Percentiles rank a stretch among this genome's conserved stretches.
Evolutionary conservation across 2,329 filamentous ascomycete species (phyloP).

Genomic region (Cadophora sp.): DNA sequence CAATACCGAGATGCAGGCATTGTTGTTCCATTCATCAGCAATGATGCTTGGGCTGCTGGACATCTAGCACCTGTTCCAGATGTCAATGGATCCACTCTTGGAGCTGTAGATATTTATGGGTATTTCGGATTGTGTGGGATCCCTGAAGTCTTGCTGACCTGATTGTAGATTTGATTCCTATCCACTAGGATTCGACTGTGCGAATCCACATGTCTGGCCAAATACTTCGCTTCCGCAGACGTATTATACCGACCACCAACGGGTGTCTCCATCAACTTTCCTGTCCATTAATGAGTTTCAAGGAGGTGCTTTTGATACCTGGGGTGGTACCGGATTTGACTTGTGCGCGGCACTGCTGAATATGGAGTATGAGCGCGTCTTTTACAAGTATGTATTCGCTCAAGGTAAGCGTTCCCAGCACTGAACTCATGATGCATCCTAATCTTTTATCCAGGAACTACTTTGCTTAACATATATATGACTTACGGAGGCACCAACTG

Average conservation of each 20-base stretch:
- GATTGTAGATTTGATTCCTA: slow-evolving; percentile 43
- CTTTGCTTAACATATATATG: slow-evolving; percentile 77
- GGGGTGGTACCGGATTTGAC: slow-evolving; percentile 65
- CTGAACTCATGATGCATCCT: neutral
- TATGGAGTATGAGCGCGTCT: slow-evolving; percentile 67
- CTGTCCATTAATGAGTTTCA: slow-evolving; percentile 68
- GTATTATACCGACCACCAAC: slow-evolving; percentile 57
- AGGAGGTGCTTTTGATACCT: slow-evolving; percentile 54
- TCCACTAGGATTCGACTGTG: slow-evolving; percentile 35
- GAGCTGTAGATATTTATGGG: slow-evolving; percentile 37
- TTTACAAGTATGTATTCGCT: neutral
- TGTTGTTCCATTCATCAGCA: slow-evolving; percentile 74
- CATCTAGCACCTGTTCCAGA: slow-evolving; percentile 25
- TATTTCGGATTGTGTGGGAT: slow-evolving; percentile 29
- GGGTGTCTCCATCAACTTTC: slow-evolving; percentile 67
- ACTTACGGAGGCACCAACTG: slow-evolving; percentile 81
- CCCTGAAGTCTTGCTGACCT: neutral
- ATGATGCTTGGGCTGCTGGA: slow-evolving; percentile 58
- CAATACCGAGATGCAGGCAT: slow-evolving; percentile 60
- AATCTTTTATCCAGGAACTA: slow-evolving; percentile 63
- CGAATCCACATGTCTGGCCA: slow-evolving; percentile 15
- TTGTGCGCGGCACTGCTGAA: slow-evolving; percentile 69
- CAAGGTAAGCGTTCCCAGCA: neutral
- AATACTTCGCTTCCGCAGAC: slow-evolving; percentile 49
- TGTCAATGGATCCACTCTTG: slow-evolving; percentile 12